A percentile compares a stretch with the other conserved stretches of the same genome.
phyloP scores from a whole-genome alignment of 306 rosid species.

The Neltuma alba region DNA sequence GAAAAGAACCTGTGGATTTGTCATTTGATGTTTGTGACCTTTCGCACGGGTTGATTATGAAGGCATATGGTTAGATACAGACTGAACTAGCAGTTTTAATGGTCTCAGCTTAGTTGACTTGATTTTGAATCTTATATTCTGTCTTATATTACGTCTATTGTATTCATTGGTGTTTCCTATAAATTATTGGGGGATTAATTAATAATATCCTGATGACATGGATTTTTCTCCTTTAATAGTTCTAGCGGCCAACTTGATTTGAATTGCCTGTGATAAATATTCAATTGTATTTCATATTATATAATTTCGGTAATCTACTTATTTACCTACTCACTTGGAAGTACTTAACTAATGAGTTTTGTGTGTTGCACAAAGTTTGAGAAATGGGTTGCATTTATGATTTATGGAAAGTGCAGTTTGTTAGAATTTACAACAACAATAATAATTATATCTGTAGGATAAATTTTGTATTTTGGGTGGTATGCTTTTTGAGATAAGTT shows the following conservation, averaged over 20 bases:
- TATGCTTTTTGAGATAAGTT: neutral
- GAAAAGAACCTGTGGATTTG: neutral
- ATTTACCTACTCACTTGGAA: neutral
- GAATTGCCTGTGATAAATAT: neutral
- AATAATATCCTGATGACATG: neutral
- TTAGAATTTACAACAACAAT: neutral
- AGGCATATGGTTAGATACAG: neutral
- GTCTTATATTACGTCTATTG: neutral
- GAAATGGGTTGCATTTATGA: neutral
- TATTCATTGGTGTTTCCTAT: neutral
- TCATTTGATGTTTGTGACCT: neutral
- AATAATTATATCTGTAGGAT: neutral
- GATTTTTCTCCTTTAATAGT: conserved; percentile 7
- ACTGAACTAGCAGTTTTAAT: neutral
- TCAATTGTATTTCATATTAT: neutral
- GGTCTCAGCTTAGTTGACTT: neutral
- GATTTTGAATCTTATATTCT: neutral
- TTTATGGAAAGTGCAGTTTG: neutral
- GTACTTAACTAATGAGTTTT: neutral
- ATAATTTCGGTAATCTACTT: neutral
- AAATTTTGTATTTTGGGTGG: conserved; percentile 1
- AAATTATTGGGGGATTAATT: neutral
- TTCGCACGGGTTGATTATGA: neutral
- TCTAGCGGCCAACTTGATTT: neutral
- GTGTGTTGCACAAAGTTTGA: neutral